Percentiles rank a stretch among this genome's conserved stretches.
phyloP scores from a whole-genome alignment of 2,329 filamentous ascomycete species.

The Fusarium liriodendri region DNA sequence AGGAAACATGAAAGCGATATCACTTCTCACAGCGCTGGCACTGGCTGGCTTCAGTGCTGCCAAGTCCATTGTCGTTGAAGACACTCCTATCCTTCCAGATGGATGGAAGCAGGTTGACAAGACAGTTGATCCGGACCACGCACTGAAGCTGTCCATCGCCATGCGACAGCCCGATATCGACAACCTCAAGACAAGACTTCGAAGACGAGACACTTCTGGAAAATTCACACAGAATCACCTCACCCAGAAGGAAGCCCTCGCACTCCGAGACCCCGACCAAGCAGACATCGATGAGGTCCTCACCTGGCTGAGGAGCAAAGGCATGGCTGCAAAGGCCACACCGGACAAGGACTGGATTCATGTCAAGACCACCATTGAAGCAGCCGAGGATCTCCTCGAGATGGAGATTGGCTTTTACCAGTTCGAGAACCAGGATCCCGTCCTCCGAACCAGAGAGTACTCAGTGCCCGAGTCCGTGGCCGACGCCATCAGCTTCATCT shows the following conservation, averaged over 20 bases:
- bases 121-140: slow-evolving; percentile 36
- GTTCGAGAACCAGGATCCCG: slow-evolving; percentile 50
- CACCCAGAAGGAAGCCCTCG: slow-evolving; percentile 49
- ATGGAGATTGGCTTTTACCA: slow-evolving; percentile 56
- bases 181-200: slow-evolving; percentile 41
- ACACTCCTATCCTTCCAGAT: slow-evolving; percentile 41
- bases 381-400: slow-evolving; percentile 55
- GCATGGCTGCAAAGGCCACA: slow-evolving; percentile 47
- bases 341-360: slow-evolving; percentile 55
- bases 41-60: slow-evolving; percentile 40
- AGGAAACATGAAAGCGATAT: slow-evolving; percentile 29
- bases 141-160: slow-evolving; percentile 48
- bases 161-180: slow-evolving; percentile 47
- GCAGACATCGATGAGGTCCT: slow-evolving; percentile 51
- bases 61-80: slow-evolving; percentile 41
- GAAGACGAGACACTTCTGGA: slow-evolving; percentile 23
- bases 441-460: slow-evolving; percentile 59
- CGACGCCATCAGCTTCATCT: slow-evolving; percentile 57
- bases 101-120: slow-evolving; percentile 46
- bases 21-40: slow-evolving; percentile 28
- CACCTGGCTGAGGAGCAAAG: slow-evolving; percentile 55
- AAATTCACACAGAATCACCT: slow-evolving; percentile 45
- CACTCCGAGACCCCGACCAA: slow-evolving; percentile 50
- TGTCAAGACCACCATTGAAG: slow-evolving; percentile 54
- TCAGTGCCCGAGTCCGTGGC: slow-evolving; percentile 54